phyloP scores from a whole-genome alignment of 1,284 basidiomycete genomes.

The Cystobasidium sp. region DNA sequence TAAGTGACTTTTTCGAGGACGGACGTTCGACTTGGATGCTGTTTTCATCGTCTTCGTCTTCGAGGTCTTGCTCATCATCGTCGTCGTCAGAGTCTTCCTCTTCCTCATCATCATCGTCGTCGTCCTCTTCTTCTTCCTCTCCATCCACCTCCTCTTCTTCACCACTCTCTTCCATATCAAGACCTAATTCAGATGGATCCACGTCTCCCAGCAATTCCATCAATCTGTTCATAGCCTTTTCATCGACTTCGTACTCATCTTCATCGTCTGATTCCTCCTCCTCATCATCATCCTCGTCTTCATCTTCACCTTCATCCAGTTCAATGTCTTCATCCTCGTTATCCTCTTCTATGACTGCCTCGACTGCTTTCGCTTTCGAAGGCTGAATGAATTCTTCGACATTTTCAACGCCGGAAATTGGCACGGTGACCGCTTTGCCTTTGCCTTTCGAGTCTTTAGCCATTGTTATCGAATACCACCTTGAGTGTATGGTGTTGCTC shows the following conservation, averaged over 20 bases:
- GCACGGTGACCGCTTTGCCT: constrained; percentile 21
- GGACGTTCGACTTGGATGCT: constrained; percentile 27
- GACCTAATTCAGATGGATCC: constrained; percentile 32
- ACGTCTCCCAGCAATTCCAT: constrained; percentile 49
- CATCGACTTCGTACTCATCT: constrained; percentile 49
- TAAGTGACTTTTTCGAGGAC: constrained; percentile 19
- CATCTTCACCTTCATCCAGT: constrained; percentile 9
- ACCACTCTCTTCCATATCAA: constrained; percentile 45
- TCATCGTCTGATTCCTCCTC: constrained; percentile 15
- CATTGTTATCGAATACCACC: not conserved
- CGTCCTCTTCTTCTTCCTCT: constrained; percentile 48
- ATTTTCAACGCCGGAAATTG: constrained; percentile 18
- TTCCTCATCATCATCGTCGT: constrained; percentile 45
- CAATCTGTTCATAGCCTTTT: constrained; percentile 49
- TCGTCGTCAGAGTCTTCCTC: constrained; percentile 43
- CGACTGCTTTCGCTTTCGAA: not conserved
- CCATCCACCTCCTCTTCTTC: constrained; percentile 45
- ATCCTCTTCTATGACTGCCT: constrained; percentile 21
- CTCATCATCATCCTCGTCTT: constrained; percentile 33
- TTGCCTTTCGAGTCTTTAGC: constrained; percentile 31
- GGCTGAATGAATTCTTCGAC: constrained; percentile 26
- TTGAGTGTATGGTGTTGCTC: not conserved
- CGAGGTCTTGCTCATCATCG: constrained; percentile 32
- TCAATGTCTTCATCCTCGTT: constrained; percentile 19
- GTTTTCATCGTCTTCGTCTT: constrained; percentile 46